Evolutionary conservation across 2,329 filamentous ascomycete genomes (phyloP), one percentile per base, ranked within the genome.

Genomic region (Ceratocystis cacaofunesta): DNA sequence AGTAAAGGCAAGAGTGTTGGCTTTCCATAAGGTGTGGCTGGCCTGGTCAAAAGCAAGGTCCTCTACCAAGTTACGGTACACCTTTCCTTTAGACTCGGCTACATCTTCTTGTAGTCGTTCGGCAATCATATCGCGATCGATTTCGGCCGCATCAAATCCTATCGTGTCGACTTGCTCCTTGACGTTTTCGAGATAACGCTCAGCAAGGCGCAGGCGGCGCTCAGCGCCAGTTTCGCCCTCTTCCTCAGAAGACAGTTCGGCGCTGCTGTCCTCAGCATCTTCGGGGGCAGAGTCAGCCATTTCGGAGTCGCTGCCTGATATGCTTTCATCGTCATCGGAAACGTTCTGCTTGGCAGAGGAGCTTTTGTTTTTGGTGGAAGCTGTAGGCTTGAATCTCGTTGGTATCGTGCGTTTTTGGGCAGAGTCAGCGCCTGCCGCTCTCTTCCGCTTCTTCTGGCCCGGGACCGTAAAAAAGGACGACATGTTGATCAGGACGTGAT

Each of bases 391-490:
- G 44, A 41, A 52, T 61, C 60, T 61, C 46, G 66, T 43, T 28
- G 66, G 60, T 50, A 65, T 65, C n/a, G 63, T 36, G 63, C 66
- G 66, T 32, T 67, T 67, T 41, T 55, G 62, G 32, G 66, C 46
- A 55, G 75, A 75, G 62, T 84, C 80, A 17, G 78, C 73, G 30
- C 80, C 79, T 66, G 78, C 75, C 5, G 78, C 72, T 68, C 92
- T 83, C 80, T 97, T 97, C 71, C 94, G 82, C 82, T 97, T 97
- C 78, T 89, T 90, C 73, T 92, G 88, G 50, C 88, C 88, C 5
- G 94, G 91, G 48, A 87, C 79, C 63, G 92, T 96, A 77, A 99
- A 99, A 77, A 97, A 99, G 48, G 92, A 96, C 72, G 92, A 95
- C 92, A 95, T 95, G 70, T 58, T 58, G 69, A 28, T 17, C 55